Evolutionary conservation across 2,329 filamentous ascomycete species (phyloP), one percentile per base, ranked within the genome.

Genomic region (Ophiocordyceps camponoti-leonardi): DNA sequence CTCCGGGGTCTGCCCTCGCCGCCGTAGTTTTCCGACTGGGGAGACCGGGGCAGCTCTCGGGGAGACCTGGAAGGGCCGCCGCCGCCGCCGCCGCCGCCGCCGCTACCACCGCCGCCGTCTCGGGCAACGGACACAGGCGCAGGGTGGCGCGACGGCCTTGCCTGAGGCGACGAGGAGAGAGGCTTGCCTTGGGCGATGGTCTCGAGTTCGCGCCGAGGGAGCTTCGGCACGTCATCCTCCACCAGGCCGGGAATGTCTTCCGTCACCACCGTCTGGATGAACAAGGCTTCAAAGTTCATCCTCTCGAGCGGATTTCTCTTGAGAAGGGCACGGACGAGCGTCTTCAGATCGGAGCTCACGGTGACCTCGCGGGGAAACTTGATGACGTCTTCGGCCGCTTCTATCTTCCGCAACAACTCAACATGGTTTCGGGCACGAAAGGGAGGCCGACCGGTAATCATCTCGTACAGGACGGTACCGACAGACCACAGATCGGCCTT

Each of bases 401-500:
- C 90, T 51, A 98, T 98, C 66, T 84, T 92, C 49, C 86, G 79
- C 41, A 96, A 72, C 33, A 98, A 68, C 60, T 98, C 92, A 39
- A 98, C 88, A 57, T 98, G 92, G 58, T 98, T 96, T 46, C 78
- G 79, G 30, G 92, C 92, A 52, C 86, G 75, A 64, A 96, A 98
- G 0, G 92, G 92, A 20, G 92, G 87, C 50, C 78, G 82, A 45
- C 88, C 90, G 7, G 81, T 85, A 49, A 92, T 79, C 88, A 98
- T 94, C 65, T 98, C 92, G 59, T 86, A 94, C 22, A 94, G 67
- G 10, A 98, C 92, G 18, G 92, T 94, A 44, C 92, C 92, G 31
- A 95, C 86, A 20, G 92, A 98, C 92, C 92, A 98, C 31, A 98
- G 68, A 66, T 98, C 92, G 42, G 88, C 90, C 63, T 94, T 94